Base-by-base conservation (phyloP, 2,329 filamentous ascomycete species). In the Podosphaera fusca region DNA sequence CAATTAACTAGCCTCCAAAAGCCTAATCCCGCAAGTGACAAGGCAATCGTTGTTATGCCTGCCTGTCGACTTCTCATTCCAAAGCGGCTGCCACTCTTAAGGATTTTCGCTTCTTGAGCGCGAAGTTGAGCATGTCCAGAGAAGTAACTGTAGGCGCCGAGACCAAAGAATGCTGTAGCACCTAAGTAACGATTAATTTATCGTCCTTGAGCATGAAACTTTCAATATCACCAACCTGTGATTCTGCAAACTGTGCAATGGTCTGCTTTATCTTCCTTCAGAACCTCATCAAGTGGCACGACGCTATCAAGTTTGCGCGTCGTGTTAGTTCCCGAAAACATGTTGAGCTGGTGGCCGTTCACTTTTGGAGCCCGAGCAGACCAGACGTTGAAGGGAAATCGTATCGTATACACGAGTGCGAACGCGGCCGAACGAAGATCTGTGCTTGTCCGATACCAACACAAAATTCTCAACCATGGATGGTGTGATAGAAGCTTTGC, bases 401-500 rank as follows among this genome's bases (percentile, higher is more conserved):
- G 21, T 21, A 21, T 21, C 10, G 35, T 38, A 38, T 10, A 6
- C 5, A 38, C 35, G 5, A 34, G 31, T 30, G 9, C 7, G 12
- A 4, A 55, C 47, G 61, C 61, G 58, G 61, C 61, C 61, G 61
- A 58, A 50, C 47, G 47, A 46, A 42, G 50, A 4, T 36, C 40
- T 46, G 42, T 34, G 51, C 40, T 14, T 8, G 38, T 12, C 9
- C 38, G 3, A 14, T 14, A 42, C 38, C 38, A 42, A 7, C 38
- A 42, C 38, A 8, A 42, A 42, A 42, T 40, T 53, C 36, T 54
- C 58, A 57, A 81, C 70, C 69, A 90, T 89, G 85, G 86, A 79
- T 73, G 81, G 87, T 73, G 81, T 85, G 68, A 85, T 98, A 67
- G 90, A 96, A 75, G 92, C 90, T 68, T 76, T 98, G 67, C 90